A percentile compares a stretch with the other conserved stretches of the same genome.
Conservation (phyloP, 257 asterid genomes). For the Galeopsis tetrahit region DNA sequence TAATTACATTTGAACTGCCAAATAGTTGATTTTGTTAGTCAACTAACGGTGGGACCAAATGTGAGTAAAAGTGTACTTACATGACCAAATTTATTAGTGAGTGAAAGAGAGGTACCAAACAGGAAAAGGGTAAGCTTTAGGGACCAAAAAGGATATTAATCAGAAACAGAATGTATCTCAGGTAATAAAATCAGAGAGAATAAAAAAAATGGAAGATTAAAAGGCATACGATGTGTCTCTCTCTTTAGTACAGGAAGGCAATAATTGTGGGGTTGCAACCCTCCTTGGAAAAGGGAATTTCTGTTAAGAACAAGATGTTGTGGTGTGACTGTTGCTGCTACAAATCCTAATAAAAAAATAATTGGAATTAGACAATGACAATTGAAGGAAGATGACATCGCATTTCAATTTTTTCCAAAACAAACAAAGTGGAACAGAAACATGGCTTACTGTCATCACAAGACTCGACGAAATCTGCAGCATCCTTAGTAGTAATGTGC, state of each 20-base stretch:
- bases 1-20: no score
- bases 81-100: no score
- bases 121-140: neutral
- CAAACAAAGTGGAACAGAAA: neutral
- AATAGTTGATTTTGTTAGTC: no score
- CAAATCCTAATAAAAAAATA: constrained; percentile 54
- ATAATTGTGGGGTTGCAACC: constrained; percentile 87
- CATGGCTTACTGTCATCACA: constrained; percentile 61
- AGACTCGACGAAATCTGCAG: constrained; percentile 81
- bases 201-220: constrained; percentile 2
- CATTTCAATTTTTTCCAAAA: neutral
- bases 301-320: constrained; percentile 92
- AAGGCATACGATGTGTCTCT: constrained; percentile 76
- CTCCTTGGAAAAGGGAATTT: constrained; percentile 94
- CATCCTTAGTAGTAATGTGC: constrained; percentile 92
- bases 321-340: constrained; percentile 97
- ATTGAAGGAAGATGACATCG: neutral
- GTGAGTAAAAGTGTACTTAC: no score
- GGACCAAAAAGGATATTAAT: no score
- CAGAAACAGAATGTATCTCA: neutral
- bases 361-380: constrained; percentile 20
- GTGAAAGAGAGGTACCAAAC: no score
- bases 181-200: neutral
- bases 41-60: no score
- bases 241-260: constrained; percentile 96